Conservation (phyloP, 352 stramenopile species). For the Globisporangium heterothallicum region DNA sequence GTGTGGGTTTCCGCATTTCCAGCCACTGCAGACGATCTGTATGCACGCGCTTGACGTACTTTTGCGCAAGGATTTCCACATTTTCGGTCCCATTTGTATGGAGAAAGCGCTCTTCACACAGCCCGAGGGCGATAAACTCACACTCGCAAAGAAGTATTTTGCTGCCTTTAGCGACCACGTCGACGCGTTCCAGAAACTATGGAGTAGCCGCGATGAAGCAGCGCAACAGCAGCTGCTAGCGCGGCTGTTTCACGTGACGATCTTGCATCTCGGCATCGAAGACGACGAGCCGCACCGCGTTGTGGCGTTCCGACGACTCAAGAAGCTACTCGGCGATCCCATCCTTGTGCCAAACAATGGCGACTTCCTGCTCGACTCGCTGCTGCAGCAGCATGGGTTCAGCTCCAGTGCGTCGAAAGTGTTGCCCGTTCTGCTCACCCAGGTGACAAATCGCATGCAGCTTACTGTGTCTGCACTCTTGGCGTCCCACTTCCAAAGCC, state of each 20-base stretch:
- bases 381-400: slow-evolving; percentile 8
- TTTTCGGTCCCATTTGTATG: slow-evolving; percentile 26
- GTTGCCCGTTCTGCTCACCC: slow-evolving; percentile 12
- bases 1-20: slow-evolving; percentile 26
- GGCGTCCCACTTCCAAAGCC: slow-evolving; percentile 20
- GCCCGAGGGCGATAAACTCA: slow-evolving; percentile 19
- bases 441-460: slow-evolving; percentile 28
- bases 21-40: slow-evolving; percentile 38
- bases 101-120: slow-evolving; percentile 37
- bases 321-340: slow-evolving; percentile 12
- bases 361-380: slow-evolving; percentile 19
- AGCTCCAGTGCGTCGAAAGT: slow-evolving; percentile 2
- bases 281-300: slow-evolving; percentile 28
- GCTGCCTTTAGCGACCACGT: slow-evolving; percentile 14
- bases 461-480: slow-evolving; percentile 25
- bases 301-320: slow-evolving; percentile 18
- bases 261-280: slow-evolving; percentile 52
- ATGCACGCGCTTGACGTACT: slow-evolving; percentile 26
- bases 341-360: neutral
- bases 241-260: slow-evolving; percentile 30
- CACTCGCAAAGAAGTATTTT: slow-evolving; percentile 42
- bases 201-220: neutral
- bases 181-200: slow-evolving; percentile 1
- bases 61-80: slow-evolving; percentile 24
- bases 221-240: slow-evolving; percentile 24